Evolutionary conservation across 768 basidiomycete species (phyloP).

Genomic region (Aureoboletus auriporus): DNA sequence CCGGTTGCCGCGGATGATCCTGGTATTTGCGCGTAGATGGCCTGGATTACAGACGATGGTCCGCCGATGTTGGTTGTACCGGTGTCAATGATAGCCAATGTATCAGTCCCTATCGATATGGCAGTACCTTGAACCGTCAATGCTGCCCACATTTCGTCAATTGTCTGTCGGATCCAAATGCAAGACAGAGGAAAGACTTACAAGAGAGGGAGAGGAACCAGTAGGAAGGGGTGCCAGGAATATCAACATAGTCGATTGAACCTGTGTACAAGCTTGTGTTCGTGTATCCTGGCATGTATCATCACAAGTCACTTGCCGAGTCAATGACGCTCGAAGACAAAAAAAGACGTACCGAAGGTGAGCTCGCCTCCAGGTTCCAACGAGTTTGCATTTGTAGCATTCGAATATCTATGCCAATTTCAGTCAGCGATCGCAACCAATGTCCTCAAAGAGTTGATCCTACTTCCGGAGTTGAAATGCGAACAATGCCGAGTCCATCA

Average conservation of each 20-base stretch:
- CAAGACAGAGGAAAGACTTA: slow-evolving; percentile 4
- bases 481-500: slow-evolving; percentile 37
- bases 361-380: slow-evolving; percentile 72
- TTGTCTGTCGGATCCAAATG: neutral
- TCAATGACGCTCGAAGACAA: neutral
- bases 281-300: slow-evolving; percentile 33
- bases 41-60: slow-evolving; percentile 35
- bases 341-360: slow-evolving; percentile 50
- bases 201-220: slow-evolving; percentile 46
- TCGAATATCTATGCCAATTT: slow-evolving; percentile 34
- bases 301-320: neutral
- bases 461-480: slow-evolving; percentile 44
- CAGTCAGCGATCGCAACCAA: neutral
- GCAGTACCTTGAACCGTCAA: slow-evolving; percentile 34
- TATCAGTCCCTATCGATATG: slow-evolving; percentile 18
- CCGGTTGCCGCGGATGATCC: slow-evolving; percentile 35
- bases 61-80: slow-evolving; percentile 60
- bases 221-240: slow-evolving; percentile 39
- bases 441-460: neutral
- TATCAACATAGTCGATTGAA: slow-evolving; percentile 46
- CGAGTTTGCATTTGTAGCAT: slow-evolving; percentile 34
- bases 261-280: slow-evolving; percentile 50
- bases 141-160: slow-evolving; percentile 16
- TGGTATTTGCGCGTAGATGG: slow-evolving; percentile 46
- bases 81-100: slow-evolving; percentile 52